A percentile compares a stretch with the other conserved stretches of the same genome.
These are phyloP conservation scores for Mycena sanguinolenta DNA, from an alignment of 768 basidiomycete species.

Conservation along the genomic window DNA sequence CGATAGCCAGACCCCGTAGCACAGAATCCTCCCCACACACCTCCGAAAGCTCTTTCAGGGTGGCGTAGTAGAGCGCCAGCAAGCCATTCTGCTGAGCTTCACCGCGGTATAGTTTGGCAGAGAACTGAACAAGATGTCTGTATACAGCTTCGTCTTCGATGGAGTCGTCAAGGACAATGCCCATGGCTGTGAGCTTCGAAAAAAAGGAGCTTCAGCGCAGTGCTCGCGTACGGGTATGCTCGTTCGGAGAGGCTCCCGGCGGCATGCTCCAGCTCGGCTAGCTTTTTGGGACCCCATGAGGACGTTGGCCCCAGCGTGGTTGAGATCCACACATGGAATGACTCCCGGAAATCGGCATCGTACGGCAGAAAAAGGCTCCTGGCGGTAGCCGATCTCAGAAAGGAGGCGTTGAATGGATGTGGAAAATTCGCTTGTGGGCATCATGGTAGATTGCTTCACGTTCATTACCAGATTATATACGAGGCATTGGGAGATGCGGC, in stretches of 20 bases:
- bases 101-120: no score
- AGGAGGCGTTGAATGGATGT: not conserved
- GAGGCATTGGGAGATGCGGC: no score
- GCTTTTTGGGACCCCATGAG: not conserved
- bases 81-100: no score
- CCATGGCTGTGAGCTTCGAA: no score
- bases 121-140: no score
- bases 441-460: no score
- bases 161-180: not conserved
- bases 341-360: conserved; percentile 14
- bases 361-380: not conserved
- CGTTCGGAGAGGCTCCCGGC: conserved; percentile 12
- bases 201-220: not conserved
- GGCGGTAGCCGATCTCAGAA: conserved; percentile 11
- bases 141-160: no score
- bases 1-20: no score
- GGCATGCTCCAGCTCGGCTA: conserved; percentile 20
- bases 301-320: conserved; percentile 4
- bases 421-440: not conserved
- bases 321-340: conserved; percentile 1
- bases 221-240: conserved; percentile 7
- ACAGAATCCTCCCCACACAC: no score
- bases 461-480: no score
- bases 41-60: no score
- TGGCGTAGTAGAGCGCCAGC: no score